Base-by-base conservation (phyloP, 768 basidiomycete species). In the Holtermanniella nyarrowii region DNA sequence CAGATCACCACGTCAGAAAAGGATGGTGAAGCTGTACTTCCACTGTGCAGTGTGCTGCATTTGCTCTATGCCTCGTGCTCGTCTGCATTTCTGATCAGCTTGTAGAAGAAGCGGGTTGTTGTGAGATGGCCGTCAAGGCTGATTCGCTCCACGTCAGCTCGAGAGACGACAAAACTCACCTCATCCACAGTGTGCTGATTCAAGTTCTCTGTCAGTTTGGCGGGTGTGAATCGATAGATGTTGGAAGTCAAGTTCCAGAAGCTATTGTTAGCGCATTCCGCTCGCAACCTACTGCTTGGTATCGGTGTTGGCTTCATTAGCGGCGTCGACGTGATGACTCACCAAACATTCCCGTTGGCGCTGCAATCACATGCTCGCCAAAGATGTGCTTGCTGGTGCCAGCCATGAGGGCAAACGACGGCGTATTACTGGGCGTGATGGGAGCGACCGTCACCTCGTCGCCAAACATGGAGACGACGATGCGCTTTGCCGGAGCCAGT, bases 111-210 rank as follows among this genome's bases (percentile, higher is more conserved):
- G 16, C 58, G 46, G 22, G 72, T 70, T 10, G 65, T 66, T 22
- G 55, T 59, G 41, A 74, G 51, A 50, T 74, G 73, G 4, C 63
- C 72, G 10, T 60, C 58, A 24, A 70, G 54, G 26, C 55, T 60
- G 55, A 68, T 63, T 49, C 64, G 49, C 66, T 65, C 42, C 16
- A 18, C 16, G 43, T 48, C 42, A 57, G 48, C 47, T 14, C 18
- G 26, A 18, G 11, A 4, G 31, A 16, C 16, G 31, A 7, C 31
- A 37, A 50, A 58, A 31, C 71, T 66, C 14, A 63, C 57, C 56
- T 72, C 74, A 53, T 74, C 63, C 18, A 74, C 70, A 2, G 74
- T 74, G 54, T 74, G 74, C 23, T 65, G 62, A 51, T 70, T 62
- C n/a, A 55, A 49, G 39, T 57, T 65, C 42, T 60, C 52, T 5